Conservation (phyloP, 2,329 filamentous ascomycete genomes). For the Paramyrothecium roridum region DNA sequence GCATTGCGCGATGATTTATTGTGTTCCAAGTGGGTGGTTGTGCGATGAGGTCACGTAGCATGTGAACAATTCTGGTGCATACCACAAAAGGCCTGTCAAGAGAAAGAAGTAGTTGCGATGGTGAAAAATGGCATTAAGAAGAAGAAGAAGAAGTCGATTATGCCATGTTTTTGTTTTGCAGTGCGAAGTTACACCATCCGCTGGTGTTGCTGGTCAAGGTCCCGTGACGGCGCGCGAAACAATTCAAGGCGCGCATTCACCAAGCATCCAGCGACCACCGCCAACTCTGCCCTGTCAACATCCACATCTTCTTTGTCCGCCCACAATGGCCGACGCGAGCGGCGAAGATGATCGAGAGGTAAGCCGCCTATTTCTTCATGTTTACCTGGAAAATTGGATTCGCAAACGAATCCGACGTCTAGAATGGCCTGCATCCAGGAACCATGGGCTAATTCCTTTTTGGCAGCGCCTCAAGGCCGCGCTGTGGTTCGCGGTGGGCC, state of each 20-base stretch:
- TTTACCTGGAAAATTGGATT: background rate
- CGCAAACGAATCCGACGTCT: background rate
- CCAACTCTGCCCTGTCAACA: background rate
- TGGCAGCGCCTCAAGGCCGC: constrained; percentile 75
- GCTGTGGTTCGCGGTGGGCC: constrained; percentile 79
- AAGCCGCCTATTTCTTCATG: background rate
- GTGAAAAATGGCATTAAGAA: no score
- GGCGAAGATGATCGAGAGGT: constrained; percentile 34
- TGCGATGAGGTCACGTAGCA: no score
- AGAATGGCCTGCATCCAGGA: background rate
- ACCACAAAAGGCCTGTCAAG: no score
- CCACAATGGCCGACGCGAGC: constrained; percentile 27
- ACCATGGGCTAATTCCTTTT: background rate
- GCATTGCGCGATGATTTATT: no score
- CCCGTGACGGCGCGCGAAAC: background rate
- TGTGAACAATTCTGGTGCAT: no score
- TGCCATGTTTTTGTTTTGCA: no score
- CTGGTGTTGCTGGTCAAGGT: background rate
- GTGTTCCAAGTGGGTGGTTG: no score
- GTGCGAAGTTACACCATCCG: no score
- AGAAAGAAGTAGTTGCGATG: no score
- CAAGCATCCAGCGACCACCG: background rate
- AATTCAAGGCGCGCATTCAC: background rate
- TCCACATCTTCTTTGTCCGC: background rate
- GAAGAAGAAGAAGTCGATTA: no score